phyloP scores from a whole-genome alignment of 2,329 filamentous ascomycete species.

The Monosporascus sp. region DNA sequence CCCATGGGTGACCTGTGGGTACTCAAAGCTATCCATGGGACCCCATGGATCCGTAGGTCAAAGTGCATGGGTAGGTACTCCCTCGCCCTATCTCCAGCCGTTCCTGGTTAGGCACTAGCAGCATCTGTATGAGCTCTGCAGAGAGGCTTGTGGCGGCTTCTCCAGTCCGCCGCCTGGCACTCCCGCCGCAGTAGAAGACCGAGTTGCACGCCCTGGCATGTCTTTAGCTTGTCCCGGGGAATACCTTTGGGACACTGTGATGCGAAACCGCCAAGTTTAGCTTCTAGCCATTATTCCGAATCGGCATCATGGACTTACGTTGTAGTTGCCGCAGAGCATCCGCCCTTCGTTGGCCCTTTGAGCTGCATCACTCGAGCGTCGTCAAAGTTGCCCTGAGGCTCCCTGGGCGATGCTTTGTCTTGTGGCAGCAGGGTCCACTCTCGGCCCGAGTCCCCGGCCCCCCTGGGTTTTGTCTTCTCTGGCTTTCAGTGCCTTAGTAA shows the following conservation, averaged over 20 bases:
- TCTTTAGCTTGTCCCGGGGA: constrained; percentile 2
- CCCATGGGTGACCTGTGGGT: too few relatives aligned
- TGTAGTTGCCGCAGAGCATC: constrained; percentile 14
- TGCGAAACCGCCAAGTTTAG: neutral
- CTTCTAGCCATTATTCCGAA: neutral
- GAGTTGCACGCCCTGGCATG: constrained; percentile 7
- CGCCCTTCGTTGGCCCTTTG: constrained; percentile 2
- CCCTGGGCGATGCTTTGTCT: constrained; percentile 13
- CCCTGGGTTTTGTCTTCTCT: neutral
- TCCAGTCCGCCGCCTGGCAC: constrained; percentile 13
- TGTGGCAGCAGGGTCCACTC: constrained; percentile 9
- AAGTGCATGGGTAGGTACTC: too few relatives aligned
- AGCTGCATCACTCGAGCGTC: constrained; percentile 12
- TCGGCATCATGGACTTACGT: constrained; percentile 2
- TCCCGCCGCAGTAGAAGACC: constrained; percentile 16
- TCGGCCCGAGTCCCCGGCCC: neutral
- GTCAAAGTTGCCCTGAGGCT: constrained; percentile 12
- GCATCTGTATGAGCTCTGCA: constrained; percentile 5
- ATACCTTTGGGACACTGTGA: constrained; percentile 5
- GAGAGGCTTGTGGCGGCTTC: constrained; percentile 9
- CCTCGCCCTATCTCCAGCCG: too few relatives aligned
- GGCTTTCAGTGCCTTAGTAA: constrained; percentile 7
- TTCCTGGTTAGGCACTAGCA: too few relatives aligned
- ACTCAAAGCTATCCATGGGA: too few relatives aligned
- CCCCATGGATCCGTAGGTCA: too few relatives aligned